A percentile compares a stretch with the other conserved stretches of the same genome.
These are phyloP conservation scores for Periconia sp. DNA, from an alignment of 2,329 filamentous ascomycete species.

Conservation along the genomic window DNA sequence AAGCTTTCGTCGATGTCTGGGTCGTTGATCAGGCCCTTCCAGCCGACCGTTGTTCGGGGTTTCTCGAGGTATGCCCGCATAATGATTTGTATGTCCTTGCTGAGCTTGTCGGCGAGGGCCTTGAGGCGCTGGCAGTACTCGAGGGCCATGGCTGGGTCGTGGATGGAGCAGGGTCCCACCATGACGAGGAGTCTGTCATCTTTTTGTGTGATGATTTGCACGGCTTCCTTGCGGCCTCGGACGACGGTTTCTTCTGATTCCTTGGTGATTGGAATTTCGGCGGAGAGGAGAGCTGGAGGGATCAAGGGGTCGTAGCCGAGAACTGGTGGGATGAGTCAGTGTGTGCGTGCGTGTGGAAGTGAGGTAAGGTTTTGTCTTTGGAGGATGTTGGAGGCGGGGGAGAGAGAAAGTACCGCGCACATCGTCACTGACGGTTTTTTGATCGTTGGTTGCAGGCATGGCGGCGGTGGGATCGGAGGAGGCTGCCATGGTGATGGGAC, in stretches of 20 bases:
- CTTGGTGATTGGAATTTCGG: conserved; percentile 72
- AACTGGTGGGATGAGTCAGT: conserved; percentile 56
- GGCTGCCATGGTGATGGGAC: conserved; percentile 3
- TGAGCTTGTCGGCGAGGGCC: conserved; percentile 74
- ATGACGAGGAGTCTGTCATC: conserved; percentile 91
- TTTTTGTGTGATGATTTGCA: conserved; percentile 75
- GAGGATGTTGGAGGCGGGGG: no score
- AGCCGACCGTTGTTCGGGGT: conserved; percentile 95
- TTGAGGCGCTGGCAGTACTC: conserved; percentile 86
- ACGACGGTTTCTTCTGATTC: conserved; percentile 68
- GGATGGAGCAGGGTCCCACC: conserved; percentile 94
- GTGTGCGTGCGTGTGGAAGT: background rate
- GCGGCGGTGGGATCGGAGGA: conserved; percentile 12
- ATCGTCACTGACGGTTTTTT: conserved; percentile 49
- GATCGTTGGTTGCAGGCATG: conserved; percentile 32
- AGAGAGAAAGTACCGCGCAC: conserved; percentile 50
- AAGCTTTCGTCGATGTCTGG: conserved; percentile 96
- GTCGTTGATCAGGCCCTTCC: conserved; percentile 99
- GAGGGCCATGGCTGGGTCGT: conserved; percentile 84
- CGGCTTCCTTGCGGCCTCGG: conserved; percentile 68
- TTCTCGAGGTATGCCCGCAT: conserved; percentile 99
- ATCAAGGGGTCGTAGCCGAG: conserved; percentile 93
- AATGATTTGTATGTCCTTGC: conserved; percentile 82
- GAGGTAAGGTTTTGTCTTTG: no score
- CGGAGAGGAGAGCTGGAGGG: conserved; percentile 80